These are phyloP conservation scores for Adansonia digitata DNA, from an alignment of 345 rosid genomes.

Conservation along the genomic window DNA sequence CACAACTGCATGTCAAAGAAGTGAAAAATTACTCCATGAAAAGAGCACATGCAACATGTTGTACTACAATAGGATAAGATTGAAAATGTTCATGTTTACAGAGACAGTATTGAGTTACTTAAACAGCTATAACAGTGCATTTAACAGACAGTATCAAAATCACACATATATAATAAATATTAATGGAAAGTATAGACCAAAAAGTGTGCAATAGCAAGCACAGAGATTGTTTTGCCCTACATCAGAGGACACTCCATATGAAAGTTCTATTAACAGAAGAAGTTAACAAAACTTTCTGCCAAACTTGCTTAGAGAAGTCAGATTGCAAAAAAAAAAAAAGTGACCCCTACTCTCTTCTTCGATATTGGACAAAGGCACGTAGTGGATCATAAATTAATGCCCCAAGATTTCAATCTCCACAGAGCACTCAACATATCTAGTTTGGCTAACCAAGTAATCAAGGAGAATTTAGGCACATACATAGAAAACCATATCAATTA, in stretches of 20 bases:
- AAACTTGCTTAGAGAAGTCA: not conserved
- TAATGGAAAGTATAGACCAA: not conserved
- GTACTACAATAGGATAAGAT: not conserved
- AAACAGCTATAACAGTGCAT: not conserved
- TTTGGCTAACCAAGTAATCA: not conserved
- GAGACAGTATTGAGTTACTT: conserved; percentile 26
- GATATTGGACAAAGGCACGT: too few species aligned
- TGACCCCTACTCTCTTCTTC: too few species aligned
- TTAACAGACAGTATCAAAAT: not conserved
- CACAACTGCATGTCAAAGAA: conserved; percentile 86
- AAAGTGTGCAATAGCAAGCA: not conserved
- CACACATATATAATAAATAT: not conserved
- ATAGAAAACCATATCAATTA: not conserved
- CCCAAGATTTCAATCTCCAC: too few species aligned
- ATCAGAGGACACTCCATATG: not conserved
- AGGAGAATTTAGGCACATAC: too few species aligned
- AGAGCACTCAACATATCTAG: not conserved
- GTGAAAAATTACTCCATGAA: conserved; percentile 55
- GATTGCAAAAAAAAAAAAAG: not conserved
- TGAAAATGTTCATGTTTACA: not conserved
- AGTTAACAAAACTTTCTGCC: not conserved
- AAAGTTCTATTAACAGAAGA: conserved; percentile 13
- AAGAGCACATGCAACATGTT: conserved; percentile 16
- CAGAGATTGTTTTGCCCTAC: not conserved
- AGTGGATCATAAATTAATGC: too few species aligned